A percentile compares a stretch with the other conserved stretches of the same genome.
Conservation (phyloP, 1,284 basidiomycete species). For the Cutaneotrichosporon dermatis region DNA sequence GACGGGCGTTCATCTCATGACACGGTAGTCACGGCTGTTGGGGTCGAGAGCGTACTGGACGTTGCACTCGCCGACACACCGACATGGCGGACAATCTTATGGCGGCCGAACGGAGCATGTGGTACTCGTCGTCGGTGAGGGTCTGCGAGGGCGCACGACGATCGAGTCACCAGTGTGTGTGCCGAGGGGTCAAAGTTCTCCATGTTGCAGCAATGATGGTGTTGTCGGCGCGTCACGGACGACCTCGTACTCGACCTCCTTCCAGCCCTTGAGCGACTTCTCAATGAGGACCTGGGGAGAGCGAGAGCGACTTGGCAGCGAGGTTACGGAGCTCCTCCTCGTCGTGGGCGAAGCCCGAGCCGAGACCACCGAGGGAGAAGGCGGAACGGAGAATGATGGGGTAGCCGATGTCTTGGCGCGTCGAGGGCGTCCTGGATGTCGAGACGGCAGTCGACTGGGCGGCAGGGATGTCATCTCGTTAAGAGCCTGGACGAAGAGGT, state of each 20-base stretch:
- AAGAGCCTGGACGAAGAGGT: constrained; percentile 93
- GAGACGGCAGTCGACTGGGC: constrained; percentile 97
- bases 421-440: constrained; percentile 85
- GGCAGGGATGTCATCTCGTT: constrained; percentile 98
- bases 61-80: constrained; percentile 95
- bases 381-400: constrained; percentile 98
- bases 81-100: constrained; percentile 94
- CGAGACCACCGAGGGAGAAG: constrained; percentile 96
- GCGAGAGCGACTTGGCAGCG: constrained; percentile 81
- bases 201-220: constrained; percentile 99
- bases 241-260: constrained; percentile 98
- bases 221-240: constrained; percentile 89
- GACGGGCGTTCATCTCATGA: constrained; percentile 96
- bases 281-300: constrained; percentile 97
- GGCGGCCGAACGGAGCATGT: constrained; percentile 96
- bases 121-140: constrained; percentile 94
- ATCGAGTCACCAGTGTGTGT: constrained; percentile 99
- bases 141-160: constrained; percentile 97
- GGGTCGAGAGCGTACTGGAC: constrained; percentile 97
- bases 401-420: constrained; percentile 92
- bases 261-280: constrained; percentile 99
- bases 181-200: constrained; percentile 99
- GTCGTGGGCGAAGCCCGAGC: constrained; percentile 96
- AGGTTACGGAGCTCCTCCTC: constrained; percentile 92
- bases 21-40: constrained; percentile 86